Percentiles rank a stretch among this genome's conserved stretches.
Conservation (phyloP, 495 filamentous ascomycete genomes). For the Penicillium daleae region DNA sequence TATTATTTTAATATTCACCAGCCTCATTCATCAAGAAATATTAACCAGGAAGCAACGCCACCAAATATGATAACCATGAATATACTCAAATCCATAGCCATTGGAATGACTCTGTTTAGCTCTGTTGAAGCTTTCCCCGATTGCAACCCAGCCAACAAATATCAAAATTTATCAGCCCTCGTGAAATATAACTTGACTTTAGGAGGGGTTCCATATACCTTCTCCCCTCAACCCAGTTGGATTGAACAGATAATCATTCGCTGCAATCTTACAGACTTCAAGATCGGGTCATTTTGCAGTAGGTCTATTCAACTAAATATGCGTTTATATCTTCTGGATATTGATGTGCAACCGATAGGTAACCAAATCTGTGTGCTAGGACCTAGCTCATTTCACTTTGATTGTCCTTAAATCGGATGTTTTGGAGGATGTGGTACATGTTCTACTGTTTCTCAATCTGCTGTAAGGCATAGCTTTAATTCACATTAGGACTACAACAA, state of each 20-base stretch:
- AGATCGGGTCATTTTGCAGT: background rate
- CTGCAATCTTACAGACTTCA: background rate
- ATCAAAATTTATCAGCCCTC: too few species aligned
- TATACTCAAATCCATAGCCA: background rate
- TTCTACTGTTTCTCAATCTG: background rate
- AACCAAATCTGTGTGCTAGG: background rate
- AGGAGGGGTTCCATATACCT: background rate
- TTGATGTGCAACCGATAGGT: background rate
- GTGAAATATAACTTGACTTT: background rate
- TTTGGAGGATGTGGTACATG: background rate
- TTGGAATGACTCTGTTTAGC: background rate
- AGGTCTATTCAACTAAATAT: background rate
- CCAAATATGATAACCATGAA: background rate
- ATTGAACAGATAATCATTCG: background rate
- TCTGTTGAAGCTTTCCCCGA: background rate
- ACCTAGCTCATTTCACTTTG: background rate
- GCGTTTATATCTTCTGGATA: background rate
- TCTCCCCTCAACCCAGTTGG: background rate
- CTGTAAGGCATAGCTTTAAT: too few species aligned
- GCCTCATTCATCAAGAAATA: background rate
- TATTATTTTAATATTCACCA: background rate
- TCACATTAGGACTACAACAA: too few species aligned
- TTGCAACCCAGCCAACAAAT: background rate
- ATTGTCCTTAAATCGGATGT: background rate
- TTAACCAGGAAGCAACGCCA: background rate